phyloP scores from a whole-genome alignment of 495 filamentous ascomycete species.

The Sordaria brevicollis region DNA sequence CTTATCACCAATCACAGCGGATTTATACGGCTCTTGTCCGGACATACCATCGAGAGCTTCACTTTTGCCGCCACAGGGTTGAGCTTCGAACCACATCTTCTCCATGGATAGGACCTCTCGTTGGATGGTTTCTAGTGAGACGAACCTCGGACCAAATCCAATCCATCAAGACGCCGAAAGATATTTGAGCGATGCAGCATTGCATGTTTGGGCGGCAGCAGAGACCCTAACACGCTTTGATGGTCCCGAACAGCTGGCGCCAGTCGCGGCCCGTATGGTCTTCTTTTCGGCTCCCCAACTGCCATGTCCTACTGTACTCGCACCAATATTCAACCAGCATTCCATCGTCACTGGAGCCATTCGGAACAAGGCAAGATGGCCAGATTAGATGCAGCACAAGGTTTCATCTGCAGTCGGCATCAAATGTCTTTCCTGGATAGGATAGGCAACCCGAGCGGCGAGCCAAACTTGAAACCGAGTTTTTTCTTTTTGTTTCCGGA shows the following conservation, averaged over 20 bases:
- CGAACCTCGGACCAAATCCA: background rate
- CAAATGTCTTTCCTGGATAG: background rate
- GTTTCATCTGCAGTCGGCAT: background rate
- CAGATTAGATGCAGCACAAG: background rate
- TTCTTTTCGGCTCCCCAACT: background rate
- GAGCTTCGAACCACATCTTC: background rate
- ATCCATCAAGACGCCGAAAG: background rate
- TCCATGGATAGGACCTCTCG: background rate
- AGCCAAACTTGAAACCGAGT: background rate
- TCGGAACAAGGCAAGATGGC: background rate
- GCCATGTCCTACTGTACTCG: background rate
- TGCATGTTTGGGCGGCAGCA: background rate
- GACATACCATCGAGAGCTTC: background rate
- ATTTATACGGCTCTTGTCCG: background rate
- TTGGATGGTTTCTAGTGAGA: background rate
- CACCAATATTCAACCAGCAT: background rate
- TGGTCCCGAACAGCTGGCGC: background rate
- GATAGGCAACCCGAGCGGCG: background rate
- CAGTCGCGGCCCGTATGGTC: background rate
- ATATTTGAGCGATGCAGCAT: background rate
- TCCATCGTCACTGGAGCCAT: background rate
- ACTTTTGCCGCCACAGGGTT: background rate
- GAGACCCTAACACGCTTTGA: background rate
- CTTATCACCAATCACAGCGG: background rate
- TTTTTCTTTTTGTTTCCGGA: background rate